Base-by-base conservation (phyloP, 805 yeast genomes). In the Ogataea minuta region DNA sequence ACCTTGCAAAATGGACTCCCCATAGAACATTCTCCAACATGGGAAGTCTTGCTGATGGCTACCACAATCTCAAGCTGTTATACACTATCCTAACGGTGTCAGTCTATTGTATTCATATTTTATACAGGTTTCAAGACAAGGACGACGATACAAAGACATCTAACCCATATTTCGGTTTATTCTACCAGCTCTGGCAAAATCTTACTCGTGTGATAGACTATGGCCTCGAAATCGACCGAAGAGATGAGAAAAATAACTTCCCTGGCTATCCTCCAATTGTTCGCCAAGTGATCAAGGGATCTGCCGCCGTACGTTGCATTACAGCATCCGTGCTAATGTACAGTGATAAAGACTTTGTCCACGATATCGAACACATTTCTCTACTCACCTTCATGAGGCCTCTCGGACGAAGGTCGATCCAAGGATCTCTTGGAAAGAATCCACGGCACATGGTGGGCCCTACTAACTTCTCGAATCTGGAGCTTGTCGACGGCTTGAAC, bases 321-420 rank as follows among this genome's bases (percentile, higher is more conserved):
- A 54, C 80, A 6, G 85, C 88, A 0, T 66, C 81, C 41, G 67
- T 81, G 7, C 54, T 84, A 37, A 81, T 81, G 52, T 72, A 70
- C 30, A 68, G 73, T 39, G 58, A 67, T 14, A 62, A 57, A 0
- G 50, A 50, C 13, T 56, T 75, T 37, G 52, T 52, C 13, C 82
- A 79, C 50, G 93, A 84, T 54, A 62, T 80, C 17, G 62, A 69
- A 37, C 79, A 77, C 49, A 79, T 78, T 49, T 69, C 85, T 8
- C 64, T 83, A 16, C 57, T 73, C 25, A 70, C 77, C 38, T 83
- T 79, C 53, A 69, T 78, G 68, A 77, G 81, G 14, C 89, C 90
- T 2, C 72, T 77, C 61, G 84, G 81, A 1, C 65, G 90, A 44
- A 72, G 76, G 39, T 58, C 70, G 14, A 77, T 80, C 14, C 71